Percentiles rank a stretch among this genome's conserved stretches.
Conservation (phyloP, 2,329 filamentous ascomycete species). For the Pseudocercospora crystallina region DNA sequence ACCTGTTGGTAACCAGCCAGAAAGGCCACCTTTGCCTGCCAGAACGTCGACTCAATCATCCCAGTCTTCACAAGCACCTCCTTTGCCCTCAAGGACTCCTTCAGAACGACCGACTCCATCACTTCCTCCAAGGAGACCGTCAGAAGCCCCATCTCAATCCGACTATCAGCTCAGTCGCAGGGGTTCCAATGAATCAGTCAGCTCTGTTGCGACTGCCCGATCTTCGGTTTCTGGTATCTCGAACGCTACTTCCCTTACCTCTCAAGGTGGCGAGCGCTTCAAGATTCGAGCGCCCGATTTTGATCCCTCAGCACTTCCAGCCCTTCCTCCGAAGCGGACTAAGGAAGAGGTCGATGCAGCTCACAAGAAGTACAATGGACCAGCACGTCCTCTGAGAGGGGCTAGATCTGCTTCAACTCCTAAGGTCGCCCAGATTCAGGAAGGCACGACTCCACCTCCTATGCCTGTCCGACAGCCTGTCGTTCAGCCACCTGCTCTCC, state of each 20-base stretch:
- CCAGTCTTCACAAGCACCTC: conserved; percentile 36
- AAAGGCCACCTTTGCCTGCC: conserved; percentile 46
- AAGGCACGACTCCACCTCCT: conserved; percentile 30
- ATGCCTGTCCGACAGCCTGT: conserved; percentile 14
- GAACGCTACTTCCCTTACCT: conserved; percentile 34
- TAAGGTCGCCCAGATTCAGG: conserved; percentile 21
- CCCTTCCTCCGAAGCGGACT: conserved; percentile 53
- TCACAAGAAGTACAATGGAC: conserved; percentile 24
- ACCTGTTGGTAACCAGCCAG: conserved; percentile 42
- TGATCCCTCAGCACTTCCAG: conserved; percentile 55
- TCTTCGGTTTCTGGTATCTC: conserved; percentile 54
- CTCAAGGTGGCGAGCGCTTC: conserved; percentile 25
- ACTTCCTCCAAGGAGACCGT: conserved; percentile 46
- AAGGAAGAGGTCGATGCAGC: conserved; percentile 41
- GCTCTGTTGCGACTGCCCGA: conserved; percentile 49
- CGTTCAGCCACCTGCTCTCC: conserved; percentile 14
- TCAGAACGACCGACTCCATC: conserved; percentile 37
- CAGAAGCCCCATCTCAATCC: conserved; percentile 35
- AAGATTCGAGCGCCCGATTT: conserved; percentile 51
- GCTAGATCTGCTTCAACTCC: conserved; percentile 24
- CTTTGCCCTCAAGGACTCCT: conserved; percentile 48
- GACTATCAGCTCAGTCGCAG: conserved; percentile 35
- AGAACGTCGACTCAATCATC: conserved; percentile 42
- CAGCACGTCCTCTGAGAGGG: conserved; percentile 22
- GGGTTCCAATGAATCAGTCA: conserved; percentile 52